Conservation (phyloP, 352 stramenopile species). For the Pythium sukuiense region DNA sequence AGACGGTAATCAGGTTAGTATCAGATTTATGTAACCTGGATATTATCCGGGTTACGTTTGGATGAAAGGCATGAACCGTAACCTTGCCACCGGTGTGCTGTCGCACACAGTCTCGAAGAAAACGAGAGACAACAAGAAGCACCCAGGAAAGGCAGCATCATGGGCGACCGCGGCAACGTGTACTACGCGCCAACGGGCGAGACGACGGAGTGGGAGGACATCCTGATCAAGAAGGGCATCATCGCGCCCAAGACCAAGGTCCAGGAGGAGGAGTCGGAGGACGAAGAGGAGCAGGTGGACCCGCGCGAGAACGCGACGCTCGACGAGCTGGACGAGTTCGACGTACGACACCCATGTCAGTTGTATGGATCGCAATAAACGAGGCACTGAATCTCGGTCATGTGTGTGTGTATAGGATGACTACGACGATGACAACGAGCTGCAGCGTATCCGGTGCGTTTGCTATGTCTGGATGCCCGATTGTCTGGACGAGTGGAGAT, state of each 20-base stretch:
- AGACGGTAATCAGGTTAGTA: neutral
- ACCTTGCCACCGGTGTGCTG: neutral
- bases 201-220: constrained; percentile 90
- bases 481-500: neutral
- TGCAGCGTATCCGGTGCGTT: constrained; percentile 62
- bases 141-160: constrained; percentile 19
- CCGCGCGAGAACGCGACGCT: constrained; percentile 78
- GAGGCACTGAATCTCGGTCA: neutral
- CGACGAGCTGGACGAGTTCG: constrained; percentile 85
- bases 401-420: constrained; percentile 44
- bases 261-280: constrained; percentile 62
- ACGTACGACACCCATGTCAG: constrained; percentile 32
- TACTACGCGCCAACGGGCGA: constrained; percentile 86
- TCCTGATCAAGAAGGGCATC: constrained; percentile 88
- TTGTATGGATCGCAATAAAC: neutral
- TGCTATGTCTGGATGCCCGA: constrained; percentile 7
- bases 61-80: neutral
- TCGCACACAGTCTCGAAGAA: constrained; percentile 3
- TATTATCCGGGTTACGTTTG: constrained; percentile 7
- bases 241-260: constrained; percentile 89
- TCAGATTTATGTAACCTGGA: neutral
- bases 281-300: constrained; percentile 70
- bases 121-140: constrained; percentile 2
- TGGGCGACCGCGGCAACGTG: constrained; percentile 79
- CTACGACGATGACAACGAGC: constrained; percentile 82